Conservation (phyloP, 2,329 filamentous ascomycete genomes). For the Ophiostoma himal-ulmi region DNA sequence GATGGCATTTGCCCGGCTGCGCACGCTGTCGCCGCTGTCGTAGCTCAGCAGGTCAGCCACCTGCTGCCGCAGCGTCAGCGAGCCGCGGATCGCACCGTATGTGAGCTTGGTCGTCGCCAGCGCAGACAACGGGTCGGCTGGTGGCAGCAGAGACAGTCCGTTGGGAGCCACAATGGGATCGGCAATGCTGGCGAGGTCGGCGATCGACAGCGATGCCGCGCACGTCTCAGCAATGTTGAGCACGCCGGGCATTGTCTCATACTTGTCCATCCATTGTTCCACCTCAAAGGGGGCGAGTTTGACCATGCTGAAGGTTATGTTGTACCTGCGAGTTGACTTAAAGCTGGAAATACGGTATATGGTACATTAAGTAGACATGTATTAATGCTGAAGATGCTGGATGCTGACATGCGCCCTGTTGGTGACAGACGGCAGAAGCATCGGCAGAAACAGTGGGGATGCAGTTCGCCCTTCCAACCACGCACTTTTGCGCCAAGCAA, state of each 20-base stretch:
- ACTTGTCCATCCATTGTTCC: conserved; percentile 64
- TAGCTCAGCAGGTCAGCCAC: conserved; percentile 42
- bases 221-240: conserved; percentile 77
- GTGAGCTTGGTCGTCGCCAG: conserved; percentile 51
- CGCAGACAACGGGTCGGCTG: conserved; percentile 40
- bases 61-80: conserved; percentile 55
- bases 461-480: not conserved
- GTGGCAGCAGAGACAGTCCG: conserved; percentile 25
- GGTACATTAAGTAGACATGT: too few relatives aligned
- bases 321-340: not conserved
- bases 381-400: too few relatives aligned
- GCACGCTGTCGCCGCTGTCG: conserved; percentile 9
- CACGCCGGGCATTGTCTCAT: conserved; percentile 50
- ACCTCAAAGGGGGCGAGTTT: conserved; percentile 60
- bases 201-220: conserved; percentile 65
- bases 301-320: conserved; percentile 30
- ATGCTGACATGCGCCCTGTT: not conserved
- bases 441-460: conserved; percentile 7
- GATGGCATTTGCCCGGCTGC: not conserved
- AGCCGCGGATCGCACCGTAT: conserved; percentile 69
- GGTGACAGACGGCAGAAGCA: not conserved
- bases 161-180: conserved; percentile 42
- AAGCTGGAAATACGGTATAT: too few relatives aligned
- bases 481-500: not conserved
- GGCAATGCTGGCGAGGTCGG: conserved; percentile 56